A percentile compares a stretch with the other conserved stretches of the same genome.
Conservation (phyloP, 164 flowering plant genomes). For the Vitis rupestris region DNA sequence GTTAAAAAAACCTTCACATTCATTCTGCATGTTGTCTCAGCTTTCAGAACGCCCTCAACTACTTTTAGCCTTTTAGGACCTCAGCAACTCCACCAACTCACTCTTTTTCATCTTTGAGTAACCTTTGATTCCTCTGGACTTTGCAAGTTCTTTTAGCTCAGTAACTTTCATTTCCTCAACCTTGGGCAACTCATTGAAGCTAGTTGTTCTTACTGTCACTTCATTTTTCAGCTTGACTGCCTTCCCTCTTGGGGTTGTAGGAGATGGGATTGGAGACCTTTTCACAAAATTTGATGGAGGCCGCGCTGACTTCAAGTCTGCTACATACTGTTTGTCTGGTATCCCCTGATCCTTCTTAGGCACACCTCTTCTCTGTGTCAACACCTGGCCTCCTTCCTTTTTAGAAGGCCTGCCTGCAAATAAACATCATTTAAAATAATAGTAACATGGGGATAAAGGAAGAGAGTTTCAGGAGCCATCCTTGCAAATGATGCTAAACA, state of each 20-base stretch:
- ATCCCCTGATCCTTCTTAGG: slow-evolving; percentile 18
- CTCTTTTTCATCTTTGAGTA: slow-evolving; percentile 66
- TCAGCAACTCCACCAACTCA: slow-evolving; percentile 54
- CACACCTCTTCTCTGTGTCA: slow-evolving; percentile 15
- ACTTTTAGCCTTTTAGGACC: slow-evolving; percentile 1
- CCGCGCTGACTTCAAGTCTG: slow-evolving; percentile 28
- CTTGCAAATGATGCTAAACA: no score
- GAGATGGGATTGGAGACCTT: slow-evolving; percentile 54
- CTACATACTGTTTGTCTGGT: slow-evolving; percentile 7
- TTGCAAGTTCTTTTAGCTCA: slow-evolving; percentile 61
- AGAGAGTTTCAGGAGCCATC: no score
- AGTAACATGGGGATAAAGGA: background rate
- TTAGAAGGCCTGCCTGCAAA: slow-evolving; percentile 19
- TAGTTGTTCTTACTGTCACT: slow-evolving; percentile 5
- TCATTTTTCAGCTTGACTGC: slow-evolving; percentile 14
- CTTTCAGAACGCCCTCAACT: no score
- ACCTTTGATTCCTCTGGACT: slow-evolving; percentile 58
- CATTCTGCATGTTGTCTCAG: no score
- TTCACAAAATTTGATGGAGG: slow-evolving; percentile 57
- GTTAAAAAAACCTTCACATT: no score
- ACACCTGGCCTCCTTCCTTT: slow-evolving; percentile 14
- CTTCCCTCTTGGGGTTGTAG: slow-evolving; percentile 19
- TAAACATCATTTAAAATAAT: slow-evolving; percentile 1
- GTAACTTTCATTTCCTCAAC: slow-evolving; percentile 51
- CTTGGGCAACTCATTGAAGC: slow-evolving; percentile 9